Evolutionary conservation across 2,329 filamentous ascomycete genomes (phyloP).

Genomic region (Macrophomina tecta): DNA sequence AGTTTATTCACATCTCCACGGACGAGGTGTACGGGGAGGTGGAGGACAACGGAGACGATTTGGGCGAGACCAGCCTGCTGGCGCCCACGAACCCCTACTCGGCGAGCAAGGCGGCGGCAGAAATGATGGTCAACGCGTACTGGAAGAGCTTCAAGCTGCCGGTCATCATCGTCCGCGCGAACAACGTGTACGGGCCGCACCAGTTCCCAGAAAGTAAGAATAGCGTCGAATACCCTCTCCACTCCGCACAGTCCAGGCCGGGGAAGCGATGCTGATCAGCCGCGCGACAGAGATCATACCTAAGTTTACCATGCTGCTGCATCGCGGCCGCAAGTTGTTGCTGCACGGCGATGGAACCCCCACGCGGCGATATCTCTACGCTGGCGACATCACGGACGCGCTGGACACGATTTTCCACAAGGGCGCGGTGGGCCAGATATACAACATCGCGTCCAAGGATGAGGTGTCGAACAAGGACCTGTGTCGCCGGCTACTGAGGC

Average conservation of each 20-base stretch:
- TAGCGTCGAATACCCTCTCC: conserved; percentile 15
- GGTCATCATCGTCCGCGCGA: conserved; percentile 78
- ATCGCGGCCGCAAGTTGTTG: conserved; percentile 69
- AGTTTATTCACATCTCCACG: conserved; percentile 83
- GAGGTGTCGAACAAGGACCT: conserved; percentile 77
- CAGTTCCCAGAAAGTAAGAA: conserved; percentile 81
- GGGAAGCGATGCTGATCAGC: conserved; percentile 24
- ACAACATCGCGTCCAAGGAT: conserved; percentile 81
- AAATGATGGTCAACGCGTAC: conserved; percentile 89
- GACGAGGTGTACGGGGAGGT: conserved; percentile 88
- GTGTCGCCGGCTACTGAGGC: conserved; percentile 67
- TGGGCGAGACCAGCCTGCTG: conserved; percentile 75
- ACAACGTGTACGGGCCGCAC: conserved; percentile 86
- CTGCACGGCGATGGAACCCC: conserved; percentile 79
- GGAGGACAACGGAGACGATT: conserved; percentile 71
- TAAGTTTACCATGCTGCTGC: conserved; percentile 77
- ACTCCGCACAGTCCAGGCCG: conserved; percentile 4
- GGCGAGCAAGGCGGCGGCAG: conserved; percentile 79
- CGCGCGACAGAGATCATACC: conserved; percentile 73
- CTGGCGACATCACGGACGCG: conserved; percentile 78
- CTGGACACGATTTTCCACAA: conserved; percentile 85
- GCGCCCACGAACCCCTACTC: conserved; percentile 83
- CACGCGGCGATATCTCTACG: conserved; percentile 77
- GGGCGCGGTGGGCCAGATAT: conserved; percentile 74
- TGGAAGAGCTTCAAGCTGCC: conserved; percentile 82